Evolutionary conservation across 768 basidiomycete genomes (phyloP), one percentile per base, ranked within the genome.

Genomic region (Hericium alpestre): DNA sequence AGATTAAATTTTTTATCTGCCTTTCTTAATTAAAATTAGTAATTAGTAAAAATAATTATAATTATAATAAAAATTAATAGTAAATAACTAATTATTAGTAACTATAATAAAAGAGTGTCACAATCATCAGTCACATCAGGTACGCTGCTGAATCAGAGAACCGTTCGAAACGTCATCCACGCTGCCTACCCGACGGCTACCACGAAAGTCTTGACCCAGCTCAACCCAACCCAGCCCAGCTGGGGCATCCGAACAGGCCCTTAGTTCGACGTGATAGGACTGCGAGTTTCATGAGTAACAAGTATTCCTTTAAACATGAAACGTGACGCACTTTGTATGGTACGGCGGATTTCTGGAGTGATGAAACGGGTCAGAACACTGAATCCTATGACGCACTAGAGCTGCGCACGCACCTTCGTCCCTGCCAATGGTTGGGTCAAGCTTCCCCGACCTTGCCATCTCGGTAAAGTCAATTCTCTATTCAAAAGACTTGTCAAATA

Each of bases 361-460:
- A 13, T 4, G 51, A 15, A 13, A 16, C 8, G 22, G 15, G 15
- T 4, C 15, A 20, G 40, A 53, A 10, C 3, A 27, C 25, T 4
- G 10, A 40, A 16, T 13, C 15, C 27, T 25, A 16, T 11, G 11
- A 6, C 10, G 22, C 32, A 38, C 2, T 10, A 25, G 3, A 25
- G 43, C n/a, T 23, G 18, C 20, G 18, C 20, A 40, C 74, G 16
- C 59, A 79, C 88, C 89, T 72, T 92, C 89, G 59, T 92, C 90
- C 65, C 90, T 73, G 3, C 93, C 93, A 68, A 96, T 96, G 6
- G 83, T 85, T 0, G 93, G 93, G 68, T 96, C 93, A 2, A 95
- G 74, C 67, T 93, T 93, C 27, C 93, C 93, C 38, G 85, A 74
- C 61, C 75, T 80, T 2, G 93, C 93, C 64, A 92, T 73, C 63